Conservation (phyloP, 495 filamentous ascomycete species). For the Neurospora discreta region DNA sequence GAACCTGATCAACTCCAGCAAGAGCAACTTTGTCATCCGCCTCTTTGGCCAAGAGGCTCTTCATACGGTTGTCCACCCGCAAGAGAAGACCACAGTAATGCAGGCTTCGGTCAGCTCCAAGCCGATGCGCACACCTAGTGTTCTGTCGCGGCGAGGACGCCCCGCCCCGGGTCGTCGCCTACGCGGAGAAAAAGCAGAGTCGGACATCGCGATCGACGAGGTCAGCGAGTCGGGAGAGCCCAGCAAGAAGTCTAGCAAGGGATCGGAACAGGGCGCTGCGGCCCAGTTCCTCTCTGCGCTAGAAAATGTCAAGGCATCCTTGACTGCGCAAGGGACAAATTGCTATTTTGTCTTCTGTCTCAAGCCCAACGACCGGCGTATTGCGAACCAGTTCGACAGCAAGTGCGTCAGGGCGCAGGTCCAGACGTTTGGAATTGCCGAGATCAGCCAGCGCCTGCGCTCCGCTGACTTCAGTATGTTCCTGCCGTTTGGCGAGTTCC, state of each 20-base stretch:
- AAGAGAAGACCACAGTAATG: slow-evolving; percentile 82
- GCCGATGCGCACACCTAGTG: slow-evolving; percentile 81
- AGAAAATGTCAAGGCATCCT: slow-evolving; percentile 74
- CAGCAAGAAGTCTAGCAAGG: slow-evolving; percentile 14
- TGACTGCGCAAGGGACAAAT: slow-evolving; percentile 72
- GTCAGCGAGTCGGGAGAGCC: slow-evolving; percentile 40
- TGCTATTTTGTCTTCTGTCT: slow-evolving; percentile 94
- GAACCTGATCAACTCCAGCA: slow-evolving; percentile 83
- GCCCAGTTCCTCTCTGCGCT: slow-evolving; percentile 85
- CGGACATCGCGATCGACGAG: slow-evolving; percentile 31
- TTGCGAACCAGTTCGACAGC: slow-evolving; percentile 97
- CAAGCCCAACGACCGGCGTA: slow-evolving; percentile 93
- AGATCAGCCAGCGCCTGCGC: slow-evolving; percentile 84
- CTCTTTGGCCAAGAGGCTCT: slow-evolving; percentile 90
- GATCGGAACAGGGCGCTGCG: slow-evolving; percentile 67
- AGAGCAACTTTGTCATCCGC: slow-evolving; percentile 75
- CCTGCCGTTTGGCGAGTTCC: slow-evolving; percentile 89
- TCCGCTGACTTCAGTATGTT: slow-evolving; percentile 95
- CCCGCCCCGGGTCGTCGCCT: slow-evolving; percentile 31
- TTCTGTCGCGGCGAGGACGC: slow-evolving; percentile 53
- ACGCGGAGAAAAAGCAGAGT: slow-evolving; percentile 25
- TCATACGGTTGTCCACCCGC: slow-evolving; percentile 80
- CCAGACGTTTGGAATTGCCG: slow-evolving; percentile 90
- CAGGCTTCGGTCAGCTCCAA: slow-evolving; percentile 94
- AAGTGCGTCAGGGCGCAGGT: slow-evolving; percentile 93